phyloP scores from a whole-genome alignment of 257 asterid species.

The Nicotiana undulata region DNA sequence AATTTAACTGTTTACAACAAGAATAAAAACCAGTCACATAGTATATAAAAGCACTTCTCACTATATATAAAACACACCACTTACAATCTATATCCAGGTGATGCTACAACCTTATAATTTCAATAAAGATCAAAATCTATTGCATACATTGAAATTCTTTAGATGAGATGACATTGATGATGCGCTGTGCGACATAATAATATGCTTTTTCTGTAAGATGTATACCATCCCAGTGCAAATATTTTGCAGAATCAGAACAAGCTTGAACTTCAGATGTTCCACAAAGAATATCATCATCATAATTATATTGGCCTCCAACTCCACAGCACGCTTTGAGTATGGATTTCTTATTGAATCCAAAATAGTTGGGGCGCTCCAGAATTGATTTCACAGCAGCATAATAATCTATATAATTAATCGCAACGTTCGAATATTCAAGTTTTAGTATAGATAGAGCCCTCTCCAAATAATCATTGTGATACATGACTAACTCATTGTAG shows the following conservation, averaged over 20 bases:
- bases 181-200: not conserved
- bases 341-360: not conserved
- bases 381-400: not conserved
- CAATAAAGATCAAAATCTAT: not conserved
- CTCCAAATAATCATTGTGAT: not conserved
- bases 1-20: too few species aligned
- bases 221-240: slow-evolving; percentile 17
- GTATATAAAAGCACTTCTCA: too few species aligned
- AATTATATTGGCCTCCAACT: slow-evolving; percentile 6
- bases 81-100: not conserved
- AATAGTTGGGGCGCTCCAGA: not conserved
- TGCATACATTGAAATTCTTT: not conserved
- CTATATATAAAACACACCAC: not conserved
- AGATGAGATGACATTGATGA: not conserved
- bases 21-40: too few species aligned
- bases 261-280: slow-evolving; percentile 8
- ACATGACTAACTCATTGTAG: not conserved
- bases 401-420: not conserved
- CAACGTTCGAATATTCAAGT: not conserved
- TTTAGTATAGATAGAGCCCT: not conserved
- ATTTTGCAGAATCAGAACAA: not conserved
- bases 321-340: slow-evolving; percentile 1
- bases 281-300: not conserved
- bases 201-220: slow-evolving; percentile 18
- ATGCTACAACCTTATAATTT: not conserved